phyloP scores from a whole-genome alignment of 805 yeast genomes.

The Wickerhamomyces chaumierensis region DNA sequence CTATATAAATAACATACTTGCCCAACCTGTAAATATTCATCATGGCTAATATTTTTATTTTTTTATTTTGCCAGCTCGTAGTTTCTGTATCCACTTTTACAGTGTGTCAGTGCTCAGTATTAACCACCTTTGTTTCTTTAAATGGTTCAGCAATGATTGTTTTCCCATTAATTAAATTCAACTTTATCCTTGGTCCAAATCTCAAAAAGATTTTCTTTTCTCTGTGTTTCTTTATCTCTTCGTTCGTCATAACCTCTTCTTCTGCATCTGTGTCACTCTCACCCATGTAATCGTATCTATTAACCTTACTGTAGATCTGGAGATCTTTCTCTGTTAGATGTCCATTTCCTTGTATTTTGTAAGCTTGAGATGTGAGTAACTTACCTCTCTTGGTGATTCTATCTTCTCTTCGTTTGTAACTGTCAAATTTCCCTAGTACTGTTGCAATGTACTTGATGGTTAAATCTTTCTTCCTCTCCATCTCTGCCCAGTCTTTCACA shows the following conservation, averaged over 20 bases:
- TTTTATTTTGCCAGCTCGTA: too few relatives aligned
- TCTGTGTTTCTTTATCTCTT: slow-evolving; percentile 11
- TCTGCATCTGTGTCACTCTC: slow-evolving; percentile 20
- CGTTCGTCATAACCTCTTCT: slow-evolving; percentile 10
- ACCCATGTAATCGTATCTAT: slow-evolving; percentile 13
- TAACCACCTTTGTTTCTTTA: slow-evolving; percentile 11
- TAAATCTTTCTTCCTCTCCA: slow-evolving; percentile 35
- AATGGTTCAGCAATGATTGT: slow-evolving; percentile 18
- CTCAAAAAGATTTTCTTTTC: slow-evolving; percentile 2
- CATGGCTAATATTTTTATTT: too few relatives aligned
- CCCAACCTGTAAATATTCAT: too few relatives aligned
- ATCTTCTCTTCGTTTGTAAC: slow-evolving; percentile 15
- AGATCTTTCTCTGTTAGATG: slow-evolving; percentile 5
- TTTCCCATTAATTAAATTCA: slow-evolving; percentile 11
- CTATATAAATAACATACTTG: too few relatives aligned
- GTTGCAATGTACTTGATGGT: slow-evolving; percentile 36
- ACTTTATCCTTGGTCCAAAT: slow-evolving; percentile 17
- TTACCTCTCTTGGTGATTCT: slow-evolving; percentile 9
- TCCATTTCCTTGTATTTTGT: background rate
- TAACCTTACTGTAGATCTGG: slow-evolving; percentile 10
- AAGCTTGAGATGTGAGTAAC: too few relatives aligned
- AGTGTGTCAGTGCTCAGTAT: too few relatives aligned
- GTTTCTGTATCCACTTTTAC: too few relatives aligned
- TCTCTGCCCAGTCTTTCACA: slow-evolving; percentile 32
- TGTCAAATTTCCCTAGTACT: slow-evolving; percentile 12